phyloP scores from a whole-genome alignment of 805 yeast genomes.

The Saccharomycopsis vini region DNA sequence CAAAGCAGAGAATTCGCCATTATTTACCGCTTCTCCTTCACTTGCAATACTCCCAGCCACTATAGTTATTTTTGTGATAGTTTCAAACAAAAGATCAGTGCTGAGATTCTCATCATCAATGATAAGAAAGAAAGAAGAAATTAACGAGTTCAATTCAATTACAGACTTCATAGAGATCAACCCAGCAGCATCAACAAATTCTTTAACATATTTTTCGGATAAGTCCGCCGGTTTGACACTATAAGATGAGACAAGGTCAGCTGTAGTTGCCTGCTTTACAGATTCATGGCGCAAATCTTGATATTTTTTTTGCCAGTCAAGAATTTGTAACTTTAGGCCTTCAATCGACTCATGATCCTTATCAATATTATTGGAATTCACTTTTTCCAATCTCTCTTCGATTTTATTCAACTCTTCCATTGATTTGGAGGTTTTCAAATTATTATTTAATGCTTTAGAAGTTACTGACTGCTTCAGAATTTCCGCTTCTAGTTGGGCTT shows the following conservation, averaged over 20 bases:
- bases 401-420: conserved; percentile 7
- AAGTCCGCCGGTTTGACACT: conserved; percentile 20
- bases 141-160: conserved; percentile 37
- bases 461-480: conserved; percentile 4
- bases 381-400: conserved; percentile 10
- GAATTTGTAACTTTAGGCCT: conserved; percentile 29
- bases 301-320: conserved; percentile 43
- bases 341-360: conserved; percentile 22
- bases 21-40: conserved; percentile 23
- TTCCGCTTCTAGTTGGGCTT: conserved; percentile 8
- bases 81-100: conserved; percentile 39
- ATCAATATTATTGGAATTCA: conserved; percentile 4
- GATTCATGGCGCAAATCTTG: conserved; percentile 36
- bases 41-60: conserved; percentile 25
- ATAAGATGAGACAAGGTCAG: background rate
- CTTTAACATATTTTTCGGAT: conserved; percentile 25
- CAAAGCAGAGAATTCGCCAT: conserved; percentile 35
- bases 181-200: conserved; percentile 32
- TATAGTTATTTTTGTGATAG: conserved; percentile 41
- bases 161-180: conserved; percentile 37
- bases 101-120: conserved; percentile 23
- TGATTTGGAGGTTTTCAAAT: conserved; percentile 8
- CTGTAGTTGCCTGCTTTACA: conserved; percentile 22
- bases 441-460: conserved; percentile 2
- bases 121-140: conserved; percentile 27